A percentile compares a stretch with the other conserved stretches of the same genome.
Evolutionary conservation across 305 asterid genomes (phyloP).

Genomic region (Stenogyne calaminthoides): DNA sequence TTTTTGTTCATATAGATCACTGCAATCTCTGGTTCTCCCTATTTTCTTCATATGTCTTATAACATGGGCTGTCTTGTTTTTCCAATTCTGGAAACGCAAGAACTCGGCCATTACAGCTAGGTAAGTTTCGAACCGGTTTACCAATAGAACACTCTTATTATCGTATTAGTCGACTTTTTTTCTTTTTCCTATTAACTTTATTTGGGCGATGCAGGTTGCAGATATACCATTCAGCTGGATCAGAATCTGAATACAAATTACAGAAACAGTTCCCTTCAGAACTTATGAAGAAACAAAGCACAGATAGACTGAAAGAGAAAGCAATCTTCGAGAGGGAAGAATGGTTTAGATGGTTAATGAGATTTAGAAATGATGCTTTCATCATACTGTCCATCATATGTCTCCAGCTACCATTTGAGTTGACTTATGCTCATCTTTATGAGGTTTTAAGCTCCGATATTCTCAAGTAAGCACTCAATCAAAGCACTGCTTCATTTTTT

Average conservation of each 20-base stretch:
- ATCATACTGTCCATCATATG: slow-evolving; percentile 77
- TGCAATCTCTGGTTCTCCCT: slow-evolving; percentile 82
- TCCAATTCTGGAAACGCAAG: slow-evolving; percentile 98
- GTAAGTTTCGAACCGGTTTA: slow-evolving; percentile 40
- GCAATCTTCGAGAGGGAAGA: slow-evolving; percentile 81
- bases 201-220: slow-evolving; percentile 62
- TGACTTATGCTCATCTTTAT: slow-evolving; percentile 89
- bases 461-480: slow-evolving; percentile 63
- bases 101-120: slow-evolving; percentile 68
- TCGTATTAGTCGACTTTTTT: neutral
- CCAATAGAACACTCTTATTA: neutral
- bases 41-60: slow-evolving; percentile 73
- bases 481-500: neutral
- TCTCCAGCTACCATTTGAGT: slow-evolving; percentile 94
- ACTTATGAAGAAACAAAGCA: slow-evolving; percentile 52
- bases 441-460: slow-evolving; percentile 63
- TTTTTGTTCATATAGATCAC: slow-evolving; percentile 47
- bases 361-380: slow-evolving; percentile 85
- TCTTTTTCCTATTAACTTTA: neutral
- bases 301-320: slow-evolving; percentile 57
- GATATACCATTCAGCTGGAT: slow-evolving; percentile 50
- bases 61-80: slow-evolving; percentile 85
- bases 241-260: slow-evolving; percentile 53
- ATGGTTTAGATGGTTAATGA: slow-evolving; percentile 84
- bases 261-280: slow-evolving; percentile 54